phyloP scores from a whole-genome alignment of 1,284 basidiomycete genomes.

The Marasmius sp. region DNA sequence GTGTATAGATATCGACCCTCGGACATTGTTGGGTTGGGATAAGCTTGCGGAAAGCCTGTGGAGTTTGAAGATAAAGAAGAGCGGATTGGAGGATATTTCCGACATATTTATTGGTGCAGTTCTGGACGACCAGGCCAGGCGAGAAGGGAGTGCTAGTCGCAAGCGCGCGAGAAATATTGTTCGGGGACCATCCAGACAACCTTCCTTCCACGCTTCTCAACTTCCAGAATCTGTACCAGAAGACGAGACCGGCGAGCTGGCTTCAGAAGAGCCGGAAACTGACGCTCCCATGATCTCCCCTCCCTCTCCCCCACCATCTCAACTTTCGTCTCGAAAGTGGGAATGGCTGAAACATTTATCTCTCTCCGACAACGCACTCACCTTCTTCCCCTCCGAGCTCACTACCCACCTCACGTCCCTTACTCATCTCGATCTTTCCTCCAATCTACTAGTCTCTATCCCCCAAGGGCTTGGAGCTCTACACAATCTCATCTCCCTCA shows the following conservation, averaged over 20 bases:
- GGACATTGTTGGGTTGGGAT: constrained; percentile 86
- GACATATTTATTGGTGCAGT: constrained; percentile 80
- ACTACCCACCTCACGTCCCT: constrained; percentile 75
- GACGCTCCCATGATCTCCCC: constrained; percentile 20
- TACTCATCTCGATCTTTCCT: constrained; percentile 87
- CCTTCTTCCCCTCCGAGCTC: constrained; percentile 75
- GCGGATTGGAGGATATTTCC: constrained; percentile 81
- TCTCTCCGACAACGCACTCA: constrained; percentile 81
- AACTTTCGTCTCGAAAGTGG: constrained; percentile 74
- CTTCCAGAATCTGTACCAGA: constrained; percentile 63
- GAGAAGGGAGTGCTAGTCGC: constrained; percentile 51
- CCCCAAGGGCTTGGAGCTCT: constrained; percentile 76
- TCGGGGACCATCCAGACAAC: constrained; percentile 39
- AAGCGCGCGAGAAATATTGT: constrained; percentile 47
- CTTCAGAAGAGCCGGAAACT: constrained; percentile 13
- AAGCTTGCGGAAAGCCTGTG: constrained; percentile 68
- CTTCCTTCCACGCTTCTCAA: constrained; percentile 51
- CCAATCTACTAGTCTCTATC: constrained; percentile 85
- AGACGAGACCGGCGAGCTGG: constrained; percentile 42
- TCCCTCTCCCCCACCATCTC: constrained; percentile 30
- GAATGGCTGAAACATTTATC: constrained; percentile 75
- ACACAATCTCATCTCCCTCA: constrained; percentile 81
- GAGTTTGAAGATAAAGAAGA: constrained; percentile 73
- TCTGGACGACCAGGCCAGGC: constrained; percentile 67
- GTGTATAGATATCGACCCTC: constrained; percentile 80